Evolutionary conservation across 2,329 filamentous ascomycete genomes (phyloP).

Genomic region (Geosmithia morbida): DNA sequence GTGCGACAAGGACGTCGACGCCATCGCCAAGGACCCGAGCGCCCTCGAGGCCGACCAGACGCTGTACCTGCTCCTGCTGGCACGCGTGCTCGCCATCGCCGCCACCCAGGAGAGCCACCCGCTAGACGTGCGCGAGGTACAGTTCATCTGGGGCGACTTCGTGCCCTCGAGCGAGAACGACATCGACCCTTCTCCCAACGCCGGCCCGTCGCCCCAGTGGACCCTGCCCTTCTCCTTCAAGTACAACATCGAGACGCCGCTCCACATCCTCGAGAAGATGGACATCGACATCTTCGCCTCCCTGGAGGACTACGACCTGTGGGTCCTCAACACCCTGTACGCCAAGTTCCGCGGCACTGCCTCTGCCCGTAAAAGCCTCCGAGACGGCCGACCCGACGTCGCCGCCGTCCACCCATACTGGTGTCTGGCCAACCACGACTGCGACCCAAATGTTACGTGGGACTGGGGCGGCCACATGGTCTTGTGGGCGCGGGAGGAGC

Average conservation of each 20-base stretch:
- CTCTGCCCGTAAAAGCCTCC: constrained; percentile 63
- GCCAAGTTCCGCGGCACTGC: constrained; percentile 89
- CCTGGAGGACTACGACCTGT: constrained; percentile 49
- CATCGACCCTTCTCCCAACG: constrained; percentile 36
- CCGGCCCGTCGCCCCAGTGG: constrained; percentile 43
- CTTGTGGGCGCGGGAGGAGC: constrained; percentile 46
- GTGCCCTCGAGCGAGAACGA: constrained; percentile 35
- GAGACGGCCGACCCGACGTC: constrained; percentile 75
- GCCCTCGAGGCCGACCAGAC: constrained; percentile 44
- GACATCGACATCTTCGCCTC: constrained; percentile 60
- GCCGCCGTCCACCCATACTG: constrained; percentile 90
- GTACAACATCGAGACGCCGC: constrained; percentile 57
- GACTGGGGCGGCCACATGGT: constrained; percentile 76
- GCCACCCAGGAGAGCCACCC: constrained; percentile 46
- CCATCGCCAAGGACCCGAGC: constrained; percentile 49
- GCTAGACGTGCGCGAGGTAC: constrained; percentile 48
- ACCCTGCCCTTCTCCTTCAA: constrained; percentile 68
- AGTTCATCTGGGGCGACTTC: constrained; percentile 59
- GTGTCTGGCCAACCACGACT: constrained; percentile 94
- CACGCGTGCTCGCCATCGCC: constrained; percentile 48
- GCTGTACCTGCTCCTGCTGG: constrained; percentile 47
- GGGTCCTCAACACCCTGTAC: constrained; percentile 85
- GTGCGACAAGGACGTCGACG: constrained; percentile 52
- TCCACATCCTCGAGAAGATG: constrained; percentile 74
- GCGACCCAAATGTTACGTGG: constrained; percentile 89